Evolutionary conservation across 768 basidiomycete species (phyloP), one percentile per base, ranked within the genome.

Genomic region (Boletus vinaceobasis): DNA sequence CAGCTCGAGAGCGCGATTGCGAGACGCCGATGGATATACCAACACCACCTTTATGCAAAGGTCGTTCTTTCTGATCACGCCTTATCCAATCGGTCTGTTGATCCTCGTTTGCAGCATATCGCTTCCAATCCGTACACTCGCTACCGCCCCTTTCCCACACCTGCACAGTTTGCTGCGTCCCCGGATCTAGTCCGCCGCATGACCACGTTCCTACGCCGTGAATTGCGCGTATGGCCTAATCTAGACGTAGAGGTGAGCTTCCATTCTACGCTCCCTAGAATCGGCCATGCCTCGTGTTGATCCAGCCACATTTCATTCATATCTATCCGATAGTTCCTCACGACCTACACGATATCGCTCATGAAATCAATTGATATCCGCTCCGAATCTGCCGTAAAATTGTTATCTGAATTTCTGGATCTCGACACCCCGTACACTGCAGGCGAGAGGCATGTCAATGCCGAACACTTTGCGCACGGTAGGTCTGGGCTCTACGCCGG

Each of bases 381-480:
- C 40, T 90, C 92, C 13, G 88, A 93, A 71, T 84, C 87, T 37
- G 90, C 93, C 39, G 80, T 98, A 42, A 89, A 87, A 63, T 70
- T 90, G 15, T 76, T 98, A 8, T 79, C 92, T 14, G 94, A 96
- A 61, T 95, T 94, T 72, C 77, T 98, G 44, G 94, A 98, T 65
- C 79, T 90, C 69, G 87, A 87, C 59, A 71, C 73, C 4, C 77
- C 80, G 2, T 84, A 85, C 55, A 66, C 67, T 21, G 78, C 81
- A 44, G 86, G 85, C 8, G 74, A 76, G 26, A 77, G 85, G 51
- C 77, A 81, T 54, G 71, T 76, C 26, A 89, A 91, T 61, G 89
- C 94, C 11, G 94, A 98, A 66, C 94, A 97, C 70, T 95, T 97
- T 73, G 90, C 88, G 8, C 94, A 98, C 72, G 93, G 92, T 91